Conservation (phyloP, 2,329 filamentous ascomycete genomes). For the Colletotrichum sp. region DNA sequence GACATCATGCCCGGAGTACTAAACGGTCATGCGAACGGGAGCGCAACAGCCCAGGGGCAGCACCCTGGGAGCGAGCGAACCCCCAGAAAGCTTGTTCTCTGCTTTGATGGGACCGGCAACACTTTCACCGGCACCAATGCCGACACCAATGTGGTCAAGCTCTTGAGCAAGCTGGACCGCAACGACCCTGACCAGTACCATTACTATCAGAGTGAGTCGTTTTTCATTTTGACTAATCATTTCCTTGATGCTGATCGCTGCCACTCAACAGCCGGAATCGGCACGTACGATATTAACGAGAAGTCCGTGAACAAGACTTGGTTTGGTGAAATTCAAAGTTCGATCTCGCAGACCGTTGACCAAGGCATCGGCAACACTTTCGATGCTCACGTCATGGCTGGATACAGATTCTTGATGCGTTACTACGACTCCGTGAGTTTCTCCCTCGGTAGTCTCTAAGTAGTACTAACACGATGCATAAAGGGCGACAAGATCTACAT, state of each 20-base stretch:
- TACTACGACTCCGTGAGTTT: slow-evolving; percentile 44
- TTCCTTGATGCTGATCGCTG: background rate
- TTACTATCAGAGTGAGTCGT: slow-evolving; percentile 52
- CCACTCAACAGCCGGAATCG: slow-evolving; percentile 46
- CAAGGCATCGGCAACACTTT: slow-evolving; percentile 51
- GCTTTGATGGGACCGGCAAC: slow-evolving; percentile 56
- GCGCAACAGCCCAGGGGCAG: background rate
- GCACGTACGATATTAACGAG: slow-evolving; percentile 52
- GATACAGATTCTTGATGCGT: slow-evolving; percentile 60
- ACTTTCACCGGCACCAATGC: slow-evolving; percentile 49
- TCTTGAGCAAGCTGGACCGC: slow-evolving; percentile 51
- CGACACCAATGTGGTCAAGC: slow-evolving; percentile 60
- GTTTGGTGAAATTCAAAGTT: slow-evolving; percentile 37
- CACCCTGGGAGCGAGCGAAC: background rate
- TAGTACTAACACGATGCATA: background rate
- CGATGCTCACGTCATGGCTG: slow-evolving; percentile 55
- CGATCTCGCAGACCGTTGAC: slow-evolving; percentile 44
- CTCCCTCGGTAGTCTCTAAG: too few relatives aligned
- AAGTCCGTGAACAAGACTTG: slow-evolving; percentile 42
- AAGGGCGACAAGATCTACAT: slow-evolving; percentile 57
- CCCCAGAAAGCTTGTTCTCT: slow-evolving; percentile 48
- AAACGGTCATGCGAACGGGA: background rate
- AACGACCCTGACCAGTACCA: slow-evolving; percentile 48
- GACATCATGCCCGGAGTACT: background rate
- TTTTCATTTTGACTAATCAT: too few relatives aligned